Base-by-base conservation (phyloP, 2,329 filamentous ascomycete species). In the Xylariaceae sp. region DNA sequence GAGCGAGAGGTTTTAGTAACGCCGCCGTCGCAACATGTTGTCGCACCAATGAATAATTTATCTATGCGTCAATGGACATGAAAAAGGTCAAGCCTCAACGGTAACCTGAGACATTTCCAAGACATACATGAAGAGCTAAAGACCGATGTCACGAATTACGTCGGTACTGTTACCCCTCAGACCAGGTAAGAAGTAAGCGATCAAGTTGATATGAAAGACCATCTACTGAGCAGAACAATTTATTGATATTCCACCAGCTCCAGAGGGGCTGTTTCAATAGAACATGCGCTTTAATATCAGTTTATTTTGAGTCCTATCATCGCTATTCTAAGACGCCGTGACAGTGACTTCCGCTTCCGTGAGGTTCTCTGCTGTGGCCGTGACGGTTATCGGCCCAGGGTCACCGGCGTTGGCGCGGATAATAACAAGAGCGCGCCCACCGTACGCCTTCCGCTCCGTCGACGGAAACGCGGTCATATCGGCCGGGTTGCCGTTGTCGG, bases 401-500 rank as follows among this genome's bases (percentile, higher is more conserved):
- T 50, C 57, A 1, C 68, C 70, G 16, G 56, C 49, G 23, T 67
- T 65, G 6, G 70, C 65, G 6, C 67, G 65, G 3, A 79, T 71
- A 52, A 79, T 74, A 3, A 71, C 74, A 19, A 80, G 67, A 0
- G 73, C 73, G 3, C 73, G 65, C 1, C 78, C 77, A 32, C 69
- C 71, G 50, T 76, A 78, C 0, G 75, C 76, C 41, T 75, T 74
- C 14, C 78, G 70, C 32, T 67, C 68, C 7, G 60, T 57, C 2
- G 72, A 74, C 0, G 75, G 73, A 60, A 81, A 81, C 1, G 73
- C 63, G 1, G 69, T 73, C 62, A 78, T 70, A 54, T 81, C 77
- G 1, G 74, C 68, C 3, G 77, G 76, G 52, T 81, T 73, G 1
- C 81, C 81, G 50, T 82, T 83, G 48, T 83, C 80, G 0, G 81